phyloP scores from a whole-genome alignment of 352 stramenopile genomes.

The Phytophthora brassicae region DNA sequence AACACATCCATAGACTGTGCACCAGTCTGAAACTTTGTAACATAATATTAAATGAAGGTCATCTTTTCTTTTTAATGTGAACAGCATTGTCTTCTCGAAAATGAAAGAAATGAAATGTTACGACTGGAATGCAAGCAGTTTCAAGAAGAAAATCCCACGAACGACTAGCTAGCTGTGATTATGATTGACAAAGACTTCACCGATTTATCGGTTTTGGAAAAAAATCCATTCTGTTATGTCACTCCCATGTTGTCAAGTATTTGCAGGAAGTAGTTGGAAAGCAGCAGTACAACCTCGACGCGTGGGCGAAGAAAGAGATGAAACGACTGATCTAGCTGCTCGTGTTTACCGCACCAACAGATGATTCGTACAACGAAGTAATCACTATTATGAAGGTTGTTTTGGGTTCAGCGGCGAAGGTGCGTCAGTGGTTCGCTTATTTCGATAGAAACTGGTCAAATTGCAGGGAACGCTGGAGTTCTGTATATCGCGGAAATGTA shows the following conservation, averaged over 20 bases:
- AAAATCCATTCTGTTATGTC: too few species aligned
- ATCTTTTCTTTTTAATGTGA: too few species aligned
- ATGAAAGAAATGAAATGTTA: too few species aligned
- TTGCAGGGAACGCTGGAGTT: conserved; percentile 8
- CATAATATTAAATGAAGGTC: too few species aligned
- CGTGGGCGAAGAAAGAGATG: conserved; percentile 4
- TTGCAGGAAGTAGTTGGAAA: conserved; percentile 3
- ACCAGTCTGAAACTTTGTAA: background rate
- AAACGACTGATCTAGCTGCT: conserved; percentile 5
- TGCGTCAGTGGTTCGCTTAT: background rate
- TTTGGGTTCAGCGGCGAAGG: background rate
- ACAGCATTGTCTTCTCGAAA: too few species aligned
- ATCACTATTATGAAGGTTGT: conserved; percentile 9
- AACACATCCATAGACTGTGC: too few species aligned
- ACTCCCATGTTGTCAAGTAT: conserved; percentile 19
- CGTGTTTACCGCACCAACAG: background rate
- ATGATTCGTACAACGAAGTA: conserved; percentile 1
- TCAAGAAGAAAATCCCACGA: too few species aligned
- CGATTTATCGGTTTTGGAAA: too few species aligned
- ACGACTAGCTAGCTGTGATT: too few species aligned
- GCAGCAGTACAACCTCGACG: background rate
- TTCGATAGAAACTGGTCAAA: conserved; percentile 10
- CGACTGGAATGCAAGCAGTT: too few species aligned
- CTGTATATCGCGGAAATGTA: conserved; percentile 4
- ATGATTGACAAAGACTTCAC: too few species aligned